Evolutionary conservation across 2,329 filamentous ascomycete genomes (phyloP).

Genomic region (Claviceps citrina): DNA sequence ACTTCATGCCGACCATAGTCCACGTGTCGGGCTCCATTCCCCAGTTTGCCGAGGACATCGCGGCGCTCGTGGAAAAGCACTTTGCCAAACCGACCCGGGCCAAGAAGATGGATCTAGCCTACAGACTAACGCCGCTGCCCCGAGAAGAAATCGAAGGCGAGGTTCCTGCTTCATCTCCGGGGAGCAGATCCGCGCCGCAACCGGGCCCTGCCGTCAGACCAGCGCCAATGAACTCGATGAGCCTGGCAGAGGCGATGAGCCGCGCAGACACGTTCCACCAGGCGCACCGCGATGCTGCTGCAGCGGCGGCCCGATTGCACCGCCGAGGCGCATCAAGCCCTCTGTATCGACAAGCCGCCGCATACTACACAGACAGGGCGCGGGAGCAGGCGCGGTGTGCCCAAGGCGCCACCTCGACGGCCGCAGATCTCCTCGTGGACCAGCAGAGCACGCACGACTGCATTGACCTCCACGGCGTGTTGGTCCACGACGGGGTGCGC

Average conservation of each 20-base stretch:
- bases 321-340: slow-evolving; percentile 48
- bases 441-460: slow-evolving; percentile 43
- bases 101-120: slow-evolving; percentile 22
- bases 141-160: slow-evolving; percentile 8
- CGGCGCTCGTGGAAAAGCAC: slow-evolving; percentile 25
- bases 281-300: slow-evolving; percentile 17
- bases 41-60: slow-evolving; percentile 24
- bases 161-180: no score
- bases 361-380: slow-evolving; percentile 58
- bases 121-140: slow-evolving; percentile 23
- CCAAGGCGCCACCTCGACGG: slow-evolving; percentile 42
- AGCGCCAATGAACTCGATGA: slow-evolving; percentile 2
- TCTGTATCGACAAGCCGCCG: slow-evolving; percentile 59
- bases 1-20: slow-evolving; percentile 28
- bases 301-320: slow-evolving; percentile 26
- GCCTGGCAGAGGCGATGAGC: slow-evolving; percentile 16
- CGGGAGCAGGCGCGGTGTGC: slow-evolving; percentile 46
- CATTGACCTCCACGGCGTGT: slow-evolving; percentile 73
- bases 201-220: not conserved
- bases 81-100: slow-evolving; percentile 24
- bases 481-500: slow-evolving; percentile 62
- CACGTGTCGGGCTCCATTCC: slow-evolving; percentile 22
- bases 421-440: slow-evolving; percentile 56
- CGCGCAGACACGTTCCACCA: slow-evolving; percentile 15
- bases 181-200: not conserved